phyloP scores from a whole-genome alignment of 495 filamentous ascomycete genomes.

The Tuber melanosporum region DNA sequence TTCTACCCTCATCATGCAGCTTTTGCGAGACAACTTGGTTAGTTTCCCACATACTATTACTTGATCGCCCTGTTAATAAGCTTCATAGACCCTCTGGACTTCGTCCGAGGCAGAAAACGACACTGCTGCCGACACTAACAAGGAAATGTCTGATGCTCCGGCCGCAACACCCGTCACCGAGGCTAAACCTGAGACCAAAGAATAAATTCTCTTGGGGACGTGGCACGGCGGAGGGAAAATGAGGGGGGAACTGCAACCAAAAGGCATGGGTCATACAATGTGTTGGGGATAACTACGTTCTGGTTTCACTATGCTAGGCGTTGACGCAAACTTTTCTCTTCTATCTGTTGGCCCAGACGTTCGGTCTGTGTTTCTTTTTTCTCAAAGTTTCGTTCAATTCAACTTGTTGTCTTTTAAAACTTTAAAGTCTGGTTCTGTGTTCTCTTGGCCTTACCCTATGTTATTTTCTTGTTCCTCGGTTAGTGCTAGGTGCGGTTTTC shows the following conservation, averaged over 20 bases:
- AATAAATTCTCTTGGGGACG: conserved; percentile 20
- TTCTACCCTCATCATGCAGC: conserved; percentile 99
- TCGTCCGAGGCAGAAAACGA: conserved; percentile 91
- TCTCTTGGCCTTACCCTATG: conserved; percentile 25
- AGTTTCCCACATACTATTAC: conserved; percentile 43
- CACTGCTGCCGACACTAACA: conserved; percentile 56
- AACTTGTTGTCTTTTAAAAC: conserved; percentile 37
- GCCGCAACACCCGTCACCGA: conserved; percentile 53
- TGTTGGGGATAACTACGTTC: conserved; percentile 36
- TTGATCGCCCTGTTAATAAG: conserved; percentile 35
- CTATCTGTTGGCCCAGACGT: conserved; percentile 30
- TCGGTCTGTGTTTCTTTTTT: conserved; percentile 33
- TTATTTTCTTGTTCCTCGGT: conserved; percentile 32
- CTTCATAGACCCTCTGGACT: conserved; percentile 88
- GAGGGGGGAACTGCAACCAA: conserved; percentile 16
- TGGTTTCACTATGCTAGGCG: conserved; percentile 35
- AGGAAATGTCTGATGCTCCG: conserved; percentile 50
- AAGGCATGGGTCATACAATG: conserved; percentile 36
- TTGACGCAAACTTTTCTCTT: conserved; percentile 36
- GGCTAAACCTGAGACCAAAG: conserved; percentile 50
- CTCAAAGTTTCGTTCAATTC: conserved; percentile 34
- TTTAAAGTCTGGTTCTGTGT: conserved; percentile 33
- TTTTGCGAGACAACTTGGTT: conserved; percentile 97
- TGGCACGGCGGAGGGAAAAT: conserved; percentile 9
- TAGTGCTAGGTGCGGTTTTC: conserved; percentile 29